Evolutionary conservation across 1,284 basidiomycete species (phyloP), one percentile per base, ranked within the genome.

Genomic region (Spongispora temasekensis): DNA sequence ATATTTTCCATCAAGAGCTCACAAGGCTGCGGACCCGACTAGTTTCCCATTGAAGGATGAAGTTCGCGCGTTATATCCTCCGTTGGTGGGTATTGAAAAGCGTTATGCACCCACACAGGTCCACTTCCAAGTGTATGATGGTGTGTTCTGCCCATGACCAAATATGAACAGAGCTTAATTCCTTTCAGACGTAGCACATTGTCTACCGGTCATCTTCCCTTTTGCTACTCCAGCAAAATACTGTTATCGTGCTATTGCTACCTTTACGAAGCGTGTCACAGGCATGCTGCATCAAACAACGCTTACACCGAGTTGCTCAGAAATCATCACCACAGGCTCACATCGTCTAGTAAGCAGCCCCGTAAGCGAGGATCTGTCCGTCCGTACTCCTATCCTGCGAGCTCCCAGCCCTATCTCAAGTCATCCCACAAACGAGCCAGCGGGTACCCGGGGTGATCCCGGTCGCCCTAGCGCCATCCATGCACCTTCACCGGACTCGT

Each of bases 71-170:
- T 65, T 94, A 59, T 89, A 94, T 65, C 90, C 93, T 6, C 71
- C 80, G 4, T 73, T 94, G 23, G 67, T 83, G 21, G 87, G 82
- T 2, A 90, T 94, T 62, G 90, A 91, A 70, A 72, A 77, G 25
- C 79, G 81, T 12, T 81, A 82, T 67, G 80, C 78, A 35, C 87
- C 93, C 0, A 97, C 97, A 0, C 84, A 91, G 61, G 94, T 98
- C 17, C 97, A 99, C 76, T 79, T 99, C 13, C 97, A 99, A 74
- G 82, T 93, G 7, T 91, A 90, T 66, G 90, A 92, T 69, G 90
- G 90, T 88, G 67, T 63, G 66, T 35, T 37, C 25, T 40, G 23
- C 52, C 56, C 37, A 46, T 54, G 23, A 52, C 34, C 7, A 28
- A 28, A 28, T 42, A 42, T 30, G 37, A 61, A 57, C 34, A 56